Evolutionary conservation across 129 eudicot genomes (phyloP), one percentile per base, ranked within the genome.

Genomic region (Kitagawia praeruptora): DNA sequence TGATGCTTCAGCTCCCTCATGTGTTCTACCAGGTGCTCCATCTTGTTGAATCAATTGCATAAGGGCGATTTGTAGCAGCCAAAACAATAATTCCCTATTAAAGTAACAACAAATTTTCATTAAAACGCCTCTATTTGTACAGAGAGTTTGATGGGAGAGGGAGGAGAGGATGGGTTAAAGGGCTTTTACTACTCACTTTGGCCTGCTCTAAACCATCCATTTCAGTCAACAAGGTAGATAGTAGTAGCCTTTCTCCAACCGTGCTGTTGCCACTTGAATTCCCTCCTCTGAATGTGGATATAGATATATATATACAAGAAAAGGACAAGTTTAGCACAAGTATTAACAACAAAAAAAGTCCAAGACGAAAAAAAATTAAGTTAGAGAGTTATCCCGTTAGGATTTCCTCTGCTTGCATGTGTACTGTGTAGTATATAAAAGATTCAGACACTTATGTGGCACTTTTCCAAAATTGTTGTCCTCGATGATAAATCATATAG

Each of bases 141-240:
- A 61, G 10, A 21, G 34, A 61, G 37, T n/a, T 61, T 61, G 69
- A 37, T 61, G 69, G 5, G 11, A 23, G 34, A 25, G 4, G 15
- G 67, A 4, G 4, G 18, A 31, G 72, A 40, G 21, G 23, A 67
- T 67, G 34, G 37, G 34, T 58, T n/a, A 9, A 61, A 1, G 5
- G 42, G 75, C 13, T 18, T 72, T 21, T 37, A 25, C 70, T 5
- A 78, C 89, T 25, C 82, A 95, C 99, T 79, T 92, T 90, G 80
- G 99, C 94, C 88, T 92, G 93, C 85, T 95, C 99, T 84, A 95
- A 85, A 76, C 99, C 99, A 85, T 95, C 99, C 99, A 95, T 95
- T 87, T 95, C 99, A n/a, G 99, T 95, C 46, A 95, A 90, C 76
- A 95, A 76, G 73, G 99, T 95, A 48, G 99, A 90, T 80, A 95